A percentile compares a stretch with the other conserved stretches of the same genome.
phyloP scores from a whole-genome alignment of 1,284 basidiomycete genomes.

The Microbotryum scabiosae region DNA sequence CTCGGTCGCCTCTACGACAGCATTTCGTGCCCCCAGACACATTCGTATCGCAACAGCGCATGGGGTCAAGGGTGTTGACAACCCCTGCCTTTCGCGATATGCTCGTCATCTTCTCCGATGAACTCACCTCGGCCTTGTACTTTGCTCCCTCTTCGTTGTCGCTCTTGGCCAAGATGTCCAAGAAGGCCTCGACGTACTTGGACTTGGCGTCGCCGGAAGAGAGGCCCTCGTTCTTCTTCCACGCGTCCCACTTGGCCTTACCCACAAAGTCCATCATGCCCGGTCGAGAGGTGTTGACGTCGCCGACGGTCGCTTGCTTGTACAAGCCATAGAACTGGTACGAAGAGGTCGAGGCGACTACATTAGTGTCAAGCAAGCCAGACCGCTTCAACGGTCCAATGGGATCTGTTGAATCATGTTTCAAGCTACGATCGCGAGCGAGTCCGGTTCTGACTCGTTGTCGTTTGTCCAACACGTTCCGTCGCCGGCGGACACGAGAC shows the following conservation, averaged over 20 bases:
- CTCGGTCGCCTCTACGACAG: too few species aligned
- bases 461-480: too few species aligned
- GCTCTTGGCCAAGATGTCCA: slow-evolving; percentile 30
- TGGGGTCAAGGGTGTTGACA: too few species aligned
- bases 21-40: too few species aligned
- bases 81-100: too few species aligned
- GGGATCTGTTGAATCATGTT: too few species aligned
- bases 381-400: too few species aligned
- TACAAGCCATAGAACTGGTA: slow-evolving; percentile 79
- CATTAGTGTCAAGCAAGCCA: background rate
- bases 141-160: slow-evolving; percentile 19
- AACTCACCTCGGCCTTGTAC: slow-evolving; percentile 29
- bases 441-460: too few species aligned
- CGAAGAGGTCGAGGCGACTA: background rate
- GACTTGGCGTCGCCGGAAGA: slow-evolving; percentile 61
- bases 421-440: too few species aligned
- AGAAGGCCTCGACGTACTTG: slow-evolving; percentile 64
- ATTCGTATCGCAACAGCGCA: too few species aligned
- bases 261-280: slow-evolving; percentile 70
- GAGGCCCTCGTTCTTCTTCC: slow-evolving; percentile 63
- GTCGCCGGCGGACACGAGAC: too few species aligned
- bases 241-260: slow-evolving; percentile 82
- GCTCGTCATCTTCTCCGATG: too few species aligned
- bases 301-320: slow-evolving; percentile 82
- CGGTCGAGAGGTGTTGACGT: slow-evolving; percentile 56